Conservation (phyloP, 164 flowering plant genomes). For the Stephania yunnanensis region DNA sequence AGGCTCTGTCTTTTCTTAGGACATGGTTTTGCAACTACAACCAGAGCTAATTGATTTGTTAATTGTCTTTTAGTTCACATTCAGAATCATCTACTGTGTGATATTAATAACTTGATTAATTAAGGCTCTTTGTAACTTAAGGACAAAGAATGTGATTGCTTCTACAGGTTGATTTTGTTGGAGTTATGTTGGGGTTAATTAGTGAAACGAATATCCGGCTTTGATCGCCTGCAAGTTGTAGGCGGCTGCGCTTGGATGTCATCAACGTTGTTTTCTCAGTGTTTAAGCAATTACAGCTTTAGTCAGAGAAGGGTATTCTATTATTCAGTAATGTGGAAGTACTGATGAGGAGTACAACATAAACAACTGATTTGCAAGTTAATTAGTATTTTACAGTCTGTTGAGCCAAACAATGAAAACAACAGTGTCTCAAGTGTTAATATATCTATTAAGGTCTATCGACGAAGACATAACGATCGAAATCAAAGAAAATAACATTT, state of each 20-base stretch:
- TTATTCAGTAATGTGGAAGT: neutral
- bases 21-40: neutral
- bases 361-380: too few relatives aligned
- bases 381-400: too few relatives aligned
- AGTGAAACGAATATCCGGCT: neutral
- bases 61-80: neutral
- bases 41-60: neutral
- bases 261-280: neutral
- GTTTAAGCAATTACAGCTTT: neutral
- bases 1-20: neutral
- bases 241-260: neutral
- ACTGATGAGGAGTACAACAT: neutral
- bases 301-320: neutral
- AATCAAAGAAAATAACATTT: neutral
- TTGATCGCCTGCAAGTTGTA: neutral
- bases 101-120: neutral
- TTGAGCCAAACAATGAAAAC: neutral
- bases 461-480: neutral
- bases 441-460: neutral
- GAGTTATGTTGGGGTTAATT: neutral
- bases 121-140: neutral
- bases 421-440: neutral
- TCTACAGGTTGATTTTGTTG: neutral
- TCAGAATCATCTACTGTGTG: neutral
- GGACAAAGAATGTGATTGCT: neutral